Conservation (phyloP, 2,329 filamentous ascomycete genomes). For the Arthrobotrys musiformis region DNA sequence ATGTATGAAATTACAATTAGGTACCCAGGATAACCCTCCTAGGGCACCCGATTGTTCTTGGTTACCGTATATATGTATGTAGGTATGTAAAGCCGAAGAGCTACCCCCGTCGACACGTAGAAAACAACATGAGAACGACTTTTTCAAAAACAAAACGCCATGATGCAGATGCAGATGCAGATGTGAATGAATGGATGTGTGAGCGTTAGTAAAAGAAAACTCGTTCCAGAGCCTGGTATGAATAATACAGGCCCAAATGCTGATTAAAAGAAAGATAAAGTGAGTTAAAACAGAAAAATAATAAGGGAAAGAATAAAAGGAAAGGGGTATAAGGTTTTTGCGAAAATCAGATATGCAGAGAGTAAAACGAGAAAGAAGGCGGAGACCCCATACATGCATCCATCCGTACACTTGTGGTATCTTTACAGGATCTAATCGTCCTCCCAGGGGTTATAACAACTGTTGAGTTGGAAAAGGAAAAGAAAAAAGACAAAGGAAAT, state of each 20-base stretch:
- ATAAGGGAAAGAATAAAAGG: not conserved
- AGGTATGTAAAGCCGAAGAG: not conserved
- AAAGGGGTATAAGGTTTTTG: not conserved
- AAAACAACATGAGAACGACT: not conserved
- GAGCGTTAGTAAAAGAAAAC: not conserved
- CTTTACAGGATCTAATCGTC: not conserved
- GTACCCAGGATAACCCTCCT: not conserved
- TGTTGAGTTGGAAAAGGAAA: not conserved
- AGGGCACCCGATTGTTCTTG: not conserved
- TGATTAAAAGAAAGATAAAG: not conserved
- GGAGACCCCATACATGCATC: not conserved
- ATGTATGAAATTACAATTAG: not conserved
- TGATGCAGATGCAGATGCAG: not conserved
- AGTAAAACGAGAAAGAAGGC: not conserved
- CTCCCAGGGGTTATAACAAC: not conserved
- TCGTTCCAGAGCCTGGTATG: not conserved
- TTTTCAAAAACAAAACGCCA: slow-evolving; percentile 5
- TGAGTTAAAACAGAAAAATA: not conserved
- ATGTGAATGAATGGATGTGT: not conserved
- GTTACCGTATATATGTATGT: not conserved
- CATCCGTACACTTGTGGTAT: slow-evolving; percentile 1
- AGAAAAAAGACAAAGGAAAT: not conserved
- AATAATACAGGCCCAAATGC: not conserved
- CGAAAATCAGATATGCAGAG: not conserved
- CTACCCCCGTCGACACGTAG: not conserved